Evolutionary conservation across 805 yeast species (phyloP), one percentile per base, ranked within the genome.

Genomic region (Dipodascus geniculatus): DNA sequence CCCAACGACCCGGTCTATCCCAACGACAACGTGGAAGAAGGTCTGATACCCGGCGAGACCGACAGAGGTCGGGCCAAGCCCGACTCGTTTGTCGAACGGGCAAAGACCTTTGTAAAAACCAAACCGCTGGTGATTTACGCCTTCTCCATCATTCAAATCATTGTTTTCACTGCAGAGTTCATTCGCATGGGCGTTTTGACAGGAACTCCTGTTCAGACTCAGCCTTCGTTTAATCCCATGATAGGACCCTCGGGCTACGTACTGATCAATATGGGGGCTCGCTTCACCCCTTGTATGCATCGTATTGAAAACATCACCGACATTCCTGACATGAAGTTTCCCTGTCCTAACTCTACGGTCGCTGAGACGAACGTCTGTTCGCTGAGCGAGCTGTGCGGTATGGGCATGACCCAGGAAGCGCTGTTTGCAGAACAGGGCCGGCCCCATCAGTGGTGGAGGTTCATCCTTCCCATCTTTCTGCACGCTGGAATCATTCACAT

Each of bases 151-250:
- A 55, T 67, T 14, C 71, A 83, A 60, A 60, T 79, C 2, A 65
- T 67, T 4, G 82, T 84, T 6, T 84, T 84, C 61, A 73, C 82
- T 4, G 83, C 75, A 11, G 89, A 84, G 63, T 65, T 84, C 35
- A 75, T 71, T 9, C 70, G 68, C 54, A 80, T 80, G 85, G 75
- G 80, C 3, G 60, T 64, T 3, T 69, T 78, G 48, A 83, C 89
- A 0, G 86, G 87, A 1, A 73, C 77, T 16, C 79, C 83, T 2
- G 75, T 84, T 56, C 87, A 81, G 62, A 80, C 86, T 0, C 66
- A 81, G 59, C 90, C 90, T 3, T 77, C 79, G 56, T 81, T 84
- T 70, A 84, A 84, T 63, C 90, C 89, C 3, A 83, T 84, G 89
- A 64, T 84, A 23, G 90, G 90, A 0, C 90, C 90, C 11, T 82